phyloP scores from a whole-genome alignment of 2,329 filamentous ascomycete species.

The Colletotrichum tanaceti region DNA sequence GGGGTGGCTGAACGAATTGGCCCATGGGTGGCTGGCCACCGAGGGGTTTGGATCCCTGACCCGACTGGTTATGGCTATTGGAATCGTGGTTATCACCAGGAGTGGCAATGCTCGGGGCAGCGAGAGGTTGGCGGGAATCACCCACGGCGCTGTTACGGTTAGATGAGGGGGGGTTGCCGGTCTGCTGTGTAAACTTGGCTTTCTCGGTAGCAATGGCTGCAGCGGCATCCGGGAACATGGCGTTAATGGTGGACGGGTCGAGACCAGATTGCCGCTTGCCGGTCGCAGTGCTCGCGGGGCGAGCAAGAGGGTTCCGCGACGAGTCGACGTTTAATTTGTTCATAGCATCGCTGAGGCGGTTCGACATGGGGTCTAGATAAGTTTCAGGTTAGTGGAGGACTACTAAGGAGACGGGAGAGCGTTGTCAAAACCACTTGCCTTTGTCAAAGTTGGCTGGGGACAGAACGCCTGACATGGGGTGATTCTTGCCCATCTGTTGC shows the following conservation, averaged over 20 bases:
- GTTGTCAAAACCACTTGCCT: conserved; percentile 65
- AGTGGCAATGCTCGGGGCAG: conserved; percentile 78
- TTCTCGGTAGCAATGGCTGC: conserved; percentile 99
- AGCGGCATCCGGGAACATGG: conserved; percentile 98
- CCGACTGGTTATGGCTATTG: conserved; percentile 68
- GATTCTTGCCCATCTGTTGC: conserved; percentile 98
- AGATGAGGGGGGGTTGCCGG: conserved; percentile 87
- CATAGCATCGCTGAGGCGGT: conserved; percentile 95
- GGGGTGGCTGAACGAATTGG: conserved; percentile 88
- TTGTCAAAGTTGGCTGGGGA: conserved; percentile 98
- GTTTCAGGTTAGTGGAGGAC: conserved; percentile 42
- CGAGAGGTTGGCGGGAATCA: conserved; percentile 80
- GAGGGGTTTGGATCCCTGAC: conserved; percentile 75
- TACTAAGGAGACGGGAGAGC: not conserved
- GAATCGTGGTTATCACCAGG: conserved; percentile 71
- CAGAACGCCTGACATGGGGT: conserved; percentile 94
- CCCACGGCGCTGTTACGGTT: conserved; percentile 91
- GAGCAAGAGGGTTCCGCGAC: conserved; percentile 85
- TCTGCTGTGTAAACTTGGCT: conserved; percentile 96
- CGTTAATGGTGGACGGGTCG: conserved; percentile 92
- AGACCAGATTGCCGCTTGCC: conserved; percentile 95
- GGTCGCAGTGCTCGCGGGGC: conserved; percentile 80
- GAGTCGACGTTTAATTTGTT: conserved; percentile 90
- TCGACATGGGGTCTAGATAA: conserved; percentile 89
- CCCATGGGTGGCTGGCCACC: conserved; percentile 88